Percentiles rank a stretch among this genome's conserved stretches.
phyloP scores from a whole-genome alignment of 1,139 yeast species.

The Lodderomyces orthopsilosis region DNA sequence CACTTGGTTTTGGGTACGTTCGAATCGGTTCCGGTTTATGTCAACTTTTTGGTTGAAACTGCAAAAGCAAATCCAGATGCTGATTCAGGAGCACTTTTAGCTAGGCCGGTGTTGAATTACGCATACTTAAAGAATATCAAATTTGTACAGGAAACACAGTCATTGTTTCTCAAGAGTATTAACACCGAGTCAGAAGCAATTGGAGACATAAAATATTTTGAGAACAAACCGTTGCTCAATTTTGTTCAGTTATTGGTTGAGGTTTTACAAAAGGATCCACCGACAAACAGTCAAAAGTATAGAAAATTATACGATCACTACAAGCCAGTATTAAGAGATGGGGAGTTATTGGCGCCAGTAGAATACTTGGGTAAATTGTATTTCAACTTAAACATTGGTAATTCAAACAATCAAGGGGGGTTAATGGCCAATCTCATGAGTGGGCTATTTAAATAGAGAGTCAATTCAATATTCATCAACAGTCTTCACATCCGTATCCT shows the following conservation, averaged over 20 bases:
- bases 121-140: constrained; percentile 61
- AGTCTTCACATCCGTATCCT: constrained; percentile 22
- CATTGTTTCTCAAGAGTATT: constrained; percentile 33
- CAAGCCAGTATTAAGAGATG: constrained; percentile 27
- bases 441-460: constrained; percentile 52
- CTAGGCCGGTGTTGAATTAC: constrained; percentile 70
- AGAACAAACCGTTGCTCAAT: constrained; percentile 46
- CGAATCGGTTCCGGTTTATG: constrained; percentile 54
- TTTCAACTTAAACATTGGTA: constrained; percentile 44
- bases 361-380: constrained; percentile 49
- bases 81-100: constrained; percentile 51
- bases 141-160: constrained; percentile 48
- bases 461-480: constrained; percentile 9
- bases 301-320: constrained; percentile 49
- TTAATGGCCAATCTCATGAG: constrained; percentile 86
- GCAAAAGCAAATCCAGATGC: constrained; percentile 22
- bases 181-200: constrained; percentile 13
- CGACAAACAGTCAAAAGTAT: constrained; percentile 46
- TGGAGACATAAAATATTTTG: constrained; percentile 21
- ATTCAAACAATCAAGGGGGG: constrained; percentile 58
- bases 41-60: constrained; percentile 50
- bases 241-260: constrained; percentile 66
- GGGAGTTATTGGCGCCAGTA: constrained; percentile 38
- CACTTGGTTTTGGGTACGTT: constrained; percentile 69
- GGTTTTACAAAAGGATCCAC: constrained; percentile 58